Conservation (phyloP, 352 stramenopile genomes). For the Pythium phragmiticola region DNA sequence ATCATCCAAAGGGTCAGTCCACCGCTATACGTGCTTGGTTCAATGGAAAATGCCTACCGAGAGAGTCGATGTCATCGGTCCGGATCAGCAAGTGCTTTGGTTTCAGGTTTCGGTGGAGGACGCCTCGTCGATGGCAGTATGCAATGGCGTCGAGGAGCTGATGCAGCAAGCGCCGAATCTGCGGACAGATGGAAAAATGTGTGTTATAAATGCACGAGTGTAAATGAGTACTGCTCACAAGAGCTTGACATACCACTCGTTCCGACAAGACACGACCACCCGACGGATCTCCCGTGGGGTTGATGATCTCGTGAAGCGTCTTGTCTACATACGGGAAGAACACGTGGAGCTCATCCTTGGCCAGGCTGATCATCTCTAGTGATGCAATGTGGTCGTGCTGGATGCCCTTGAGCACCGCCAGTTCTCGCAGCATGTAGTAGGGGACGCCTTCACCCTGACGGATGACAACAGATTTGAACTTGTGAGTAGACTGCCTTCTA, state of each 20-base stretch:
- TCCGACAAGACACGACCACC: slow-evolving; percentile 76
- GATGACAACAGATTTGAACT: not conserved
- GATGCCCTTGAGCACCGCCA: slow-evolving; percentile 87
- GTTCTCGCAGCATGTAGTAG: slow-evolving; percentile 92
- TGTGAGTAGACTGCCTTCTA: not conserved
- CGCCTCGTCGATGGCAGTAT: slow-evolving; percentile 85
- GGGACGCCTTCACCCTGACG: slow-evolving; percentile 84
- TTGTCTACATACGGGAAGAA: slow-evolving; percentile 92
- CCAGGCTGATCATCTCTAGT: slow-evolving; percentile 85
- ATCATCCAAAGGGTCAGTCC: not conserved
- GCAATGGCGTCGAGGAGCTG: slow-evolving; percentile 87
- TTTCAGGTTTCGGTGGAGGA: slow-evolving; percentile 90
- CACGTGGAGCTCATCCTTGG: slow-evolving; percentile 84
- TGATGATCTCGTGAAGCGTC: slow-evolving; percentile 90
- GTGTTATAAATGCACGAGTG: not conserved
- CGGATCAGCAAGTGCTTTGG: slow-evolving; percentile 89
- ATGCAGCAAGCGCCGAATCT: slow-evolving; percentile 81
- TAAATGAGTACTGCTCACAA: not conserved
- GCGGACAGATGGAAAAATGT: not conserved
- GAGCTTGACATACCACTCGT: slow-evolving; percentile 47
- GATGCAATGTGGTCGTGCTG: slow-evolving; percentile 88
- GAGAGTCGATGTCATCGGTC: slow-evolving; percentile 53
- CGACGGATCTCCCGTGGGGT: slow-evolving; percentile 81
- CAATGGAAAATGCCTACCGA: slow-evolving; percentile 41
- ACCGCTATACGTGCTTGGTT: not conserved